A percentile compares a stretch with the other conserved stretches of the same genome.
Evolutionary conservation across 2,329 filamentous ascomycete species (phyloP).

Genomic region (Fusarium tricinctum): DNA sequence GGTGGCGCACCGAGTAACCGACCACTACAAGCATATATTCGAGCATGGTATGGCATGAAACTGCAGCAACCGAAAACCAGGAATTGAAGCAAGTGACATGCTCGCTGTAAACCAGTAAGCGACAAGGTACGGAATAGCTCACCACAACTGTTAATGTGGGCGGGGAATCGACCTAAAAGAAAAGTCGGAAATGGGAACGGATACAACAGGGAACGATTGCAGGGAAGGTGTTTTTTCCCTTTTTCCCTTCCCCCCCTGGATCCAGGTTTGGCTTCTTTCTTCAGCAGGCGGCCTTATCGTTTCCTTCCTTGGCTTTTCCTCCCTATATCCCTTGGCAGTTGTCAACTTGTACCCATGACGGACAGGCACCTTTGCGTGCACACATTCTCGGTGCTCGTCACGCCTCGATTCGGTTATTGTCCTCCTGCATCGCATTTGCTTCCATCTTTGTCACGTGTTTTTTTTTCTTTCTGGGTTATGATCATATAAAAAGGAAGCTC

Average conservation of each 20-base stretch:
- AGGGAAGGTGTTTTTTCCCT: constrained; percentile 34
- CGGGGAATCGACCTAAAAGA: constrained; percentile 20
- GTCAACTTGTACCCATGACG: constrained; percentile 1
- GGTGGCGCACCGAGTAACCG: constrained; percentile 65
- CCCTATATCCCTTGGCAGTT: constrained; percentile 3
- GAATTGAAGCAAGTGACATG: constrained; percentile 24
- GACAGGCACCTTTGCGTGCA: constrained; percentile 5
- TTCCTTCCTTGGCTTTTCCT: constrained; percentile 16
- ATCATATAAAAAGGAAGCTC: constrained; percentile 46
- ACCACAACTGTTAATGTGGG: constrained; percentile 17
- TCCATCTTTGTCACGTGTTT: constrained; percentile 27
- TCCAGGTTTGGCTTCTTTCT: constrained; percentile 28
- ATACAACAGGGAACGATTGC: constrained; percentile 28
- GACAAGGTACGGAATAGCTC: constrained; percentile 9
- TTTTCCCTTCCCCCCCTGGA: not conserved
- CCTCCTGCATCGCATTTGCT: constrained; percentile 6
- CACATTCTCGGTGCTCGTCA: constrained; percentile 7
- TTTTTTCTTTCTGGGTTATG: constrained; percentile 16
- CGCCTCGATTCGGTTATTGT: constrained; percentile 6
- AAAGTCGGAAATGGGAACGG: constrained; percentile 27
- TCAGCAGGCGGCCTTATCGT: constrained; percentile 31
- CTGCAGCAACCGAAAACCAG: constrained; percentile 18
- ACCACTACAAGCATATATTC: constrained; percentile 6
- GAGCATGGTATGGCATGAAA: constrained; percentile 7
- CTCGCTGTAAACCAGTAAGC: constrained; percentile 18